Conservation (phyloP, 345 rosid genomes). For the Microcos paniculata region DNA sequence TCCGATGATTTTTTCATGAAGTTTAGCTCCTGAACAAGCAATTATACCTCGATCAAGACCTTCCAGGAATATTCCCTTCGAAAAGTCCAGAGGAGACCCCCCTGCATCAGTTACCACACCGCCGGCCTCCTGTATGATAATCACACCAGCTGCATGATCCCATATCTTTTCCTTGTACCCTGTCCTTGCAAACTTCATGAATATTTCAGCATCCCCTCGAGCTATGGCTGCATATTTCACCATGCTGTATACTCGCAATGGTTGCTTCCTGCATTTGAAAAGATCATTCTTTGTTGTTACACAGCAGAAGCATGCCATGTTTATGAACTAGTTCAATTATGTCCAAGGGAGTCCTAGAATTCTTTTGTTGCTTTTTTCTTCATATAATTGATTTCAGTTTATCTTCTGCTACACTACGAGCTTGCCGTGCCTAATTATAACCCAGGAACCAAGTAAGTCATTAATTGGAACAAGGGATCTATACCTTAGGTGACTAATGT, state of each 20-base stretch:
- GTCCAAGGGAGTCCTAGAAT: neutral
- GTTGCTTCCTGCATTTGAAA: constrained; percentile 42
- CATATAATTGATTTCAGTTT: neutral
- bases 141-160: constrained; percentile 58
- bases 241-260: constrained; percentile 58
- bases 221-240: constrained; percentile 62
- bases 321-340: neutral
- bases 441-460: neutral
- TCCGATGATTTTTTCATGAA: constrained; percentile 42
- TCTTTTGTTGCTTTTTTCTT: neutral
- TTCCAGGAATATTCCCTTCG: constrained; percentile 43
- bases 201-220: constrained; percentile 52
- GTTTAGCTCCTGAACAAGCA: constrained; percentile 39
- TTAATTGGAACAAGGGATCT: neutral
- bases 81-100: constrained; percentile 44
- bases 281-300: neutral
- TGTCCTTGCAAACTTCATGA: constrained; percentile 53
- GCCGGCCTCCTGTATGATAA: constrained; percentile 52
- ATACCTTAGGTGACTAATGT: neutral
- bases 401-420: neutral
- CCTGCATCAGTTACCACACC: constrained; percentile 61
- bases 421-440: neutral
- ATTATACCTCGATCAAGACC: constrained; percentile 54
- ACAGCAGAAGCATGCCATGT: constrained; percentile 3
- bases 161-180: constrained; percentile 66